Conservation (phyloP, 208 protist genomes). For the Strigomonas oncopelti region DNA sequence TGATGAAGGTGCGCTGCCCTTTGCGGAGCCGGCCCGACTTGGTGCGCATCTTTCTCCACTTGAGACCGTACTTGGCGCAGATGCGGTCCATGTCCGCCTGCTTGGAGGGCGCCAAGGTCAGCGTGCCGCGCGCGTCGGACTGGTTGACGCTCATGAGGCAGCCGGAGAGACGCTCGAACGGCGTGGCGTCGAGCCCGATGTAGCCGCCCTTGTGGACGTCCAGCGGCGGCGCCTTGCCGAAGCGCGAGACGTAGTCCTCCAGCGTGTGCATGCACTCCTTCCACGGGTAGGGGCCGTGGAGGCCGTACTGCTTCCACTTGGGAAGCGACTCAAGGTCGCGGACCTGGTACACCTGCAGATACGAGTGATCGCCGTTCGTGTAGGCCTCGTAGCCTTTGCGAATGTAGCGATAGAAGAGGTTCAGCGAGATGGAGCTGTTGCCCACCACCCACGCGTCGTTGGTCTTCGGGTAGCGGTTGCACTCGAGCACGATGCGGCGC, state of each 20-base stretch:
- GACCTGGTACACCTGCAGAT: slow-evolving; percentile 62
- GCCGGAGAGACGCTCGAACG: slow-evolving; percentile 62
- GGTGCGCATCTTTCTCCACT: slow-evolving; percentile 63
- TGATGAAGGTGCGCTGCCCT: slow-evolving; percentile 59
- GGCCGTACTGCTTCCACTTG: slow-evolving; percentile 53
- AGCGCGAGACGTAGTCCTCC: slow-evolving; percentile 11
- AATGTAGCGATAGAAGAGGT: slow-evolving; percentile 64
- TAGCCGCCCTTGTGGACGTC: slow-evolving; percentile 81
- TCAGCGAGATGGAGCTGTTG: slow-evolving; percentile 63
- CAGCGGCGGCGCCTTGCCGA: slow-evolving; percentile 35
- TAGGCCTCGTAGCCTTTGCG: slow-evolving; percentile 61
- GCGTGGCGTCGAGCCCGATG: slow-evolving; percentile 73
- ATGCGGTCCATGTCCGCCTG: slow-evolving; percentile 54
- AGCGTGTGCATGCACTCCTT: slow-evolving; percentile 66
- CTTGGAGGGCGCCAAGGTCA: slow-evolving; percentile 41
- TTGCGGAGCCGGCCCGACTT: slow-evolving; percentile 31
- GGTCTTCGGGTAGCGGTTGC: slow-evolving; percentile 72
- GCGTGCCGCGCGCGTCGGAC: slow-evolving; percentile 36
- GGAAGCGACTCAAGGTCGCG: slow-evolving; percentile 69
- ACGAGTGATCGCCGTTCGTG: slow-evolving; percentile 37
- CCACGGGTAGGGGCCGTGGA: slow-evolving; percentile 76
- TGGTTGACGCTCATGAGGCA: slow-evolving; percentile 80
- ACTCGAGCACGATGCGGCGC: slow-evolving; percentile 64
- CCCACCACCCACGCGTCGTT: slow-evolving; percentile 82
- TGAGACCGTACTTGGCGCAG: slow-evolving; percentile 37